Conservation (phyloP, 768 basidiomycete species). For the Trametes cinnabarina region DNA sequence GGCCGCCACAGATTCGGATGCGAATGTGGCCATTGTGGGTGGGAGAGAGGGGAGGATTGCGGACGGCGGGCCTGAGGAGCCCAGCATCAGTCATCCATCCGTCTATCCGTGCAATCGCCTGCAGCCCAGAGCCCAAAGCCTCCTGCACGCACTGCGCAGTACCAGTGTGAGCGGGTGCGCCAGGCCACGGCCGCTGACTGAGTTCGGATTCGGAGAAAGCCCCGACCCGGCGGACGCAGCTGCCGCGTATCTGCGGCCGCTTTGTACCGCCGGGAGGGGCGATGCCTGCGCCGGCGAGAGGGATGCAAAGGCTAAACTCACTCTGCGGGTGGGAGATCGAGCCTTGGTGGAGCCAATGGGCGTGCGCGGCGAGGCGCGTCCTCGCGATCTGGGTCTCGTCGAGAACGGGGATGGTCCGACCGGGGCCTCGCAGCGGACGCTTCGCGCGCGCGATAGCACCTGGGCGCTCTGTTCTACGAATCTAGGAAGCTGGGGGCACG, state of each 20-base stretch:
- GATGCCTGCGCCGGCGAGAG: slow-evolving; percentile 12
- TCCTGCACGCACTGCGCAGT: not conserved
- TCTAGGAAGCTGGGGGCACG: not conserved
- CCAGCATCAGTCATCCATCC: slow-evolving; percentile 11
- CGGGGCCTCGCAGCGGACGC: not conserved
- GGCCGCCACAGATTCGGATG: not conserved
- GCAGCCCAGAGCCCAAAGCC: not conserved
- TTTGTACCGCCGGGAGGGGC: slow-evolving; percentile 5
- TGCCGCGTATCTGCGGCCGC: slow-evolving; percentile 16
- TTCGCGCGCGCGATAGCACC: slow-evolving; percentile 4
- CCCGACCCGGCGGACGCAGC: not conserved
- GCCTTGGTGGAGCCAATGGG: slow-evolving; percentile 10
- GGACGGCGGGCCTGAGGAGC: not conserved
- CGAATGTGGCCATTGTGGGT: not conserved
- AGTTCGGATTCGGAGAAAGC: too few species aligned
- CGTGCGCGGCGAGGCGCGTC: not conserved
- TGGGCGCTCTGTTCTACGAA: not conserved
- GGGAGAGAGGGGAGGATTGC: not conserved
- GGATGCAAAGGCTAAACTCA: slow-evolving; percentile 24
- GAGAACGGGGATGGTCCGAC: slow-evolving; percentile 15
- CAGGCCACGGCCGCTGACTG: too few species aligned
- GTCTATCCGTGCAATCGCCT: not conserved
- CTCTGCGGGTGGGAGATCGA: slow-evolving; percentile 14
- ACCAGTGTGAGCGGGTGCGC: too few species aligned
- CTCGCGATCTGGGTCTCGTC: slow-evolving; percentile 11